Base-by-base conservation (phyloP, 106 monocot species). In the Platanthera zijinensis region DNA sequence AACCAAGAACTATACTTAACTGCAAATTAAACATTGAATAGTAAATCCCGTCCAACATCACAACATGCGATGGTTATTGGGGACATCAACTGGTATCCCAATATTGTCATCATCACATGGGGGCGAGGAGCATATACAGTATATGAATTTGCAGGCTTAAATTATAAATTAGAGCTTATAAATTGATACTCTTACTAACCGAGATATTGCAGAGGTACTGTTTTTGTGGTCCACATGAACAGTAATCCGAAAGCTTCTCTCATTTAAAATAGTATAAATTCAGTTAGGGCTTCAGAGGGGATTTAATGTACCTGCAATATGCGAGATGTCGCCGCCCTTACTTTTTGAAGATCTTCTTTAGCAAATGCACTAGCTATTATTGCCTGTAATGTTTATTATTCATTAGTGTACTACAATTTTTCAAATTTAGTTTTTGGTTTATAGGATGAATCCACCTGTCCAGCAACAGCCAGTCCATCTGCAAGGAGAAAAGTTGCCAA, bases 381-480 rank as follows among this genome's bases (percentile, higher is more conserved):
- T 56, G 96, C 87, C 96, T 96, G 66, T 30, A 66, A 66, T 28
- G 28, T 8, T 66, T 30, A 66, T 66, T 6, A 25, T 25, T 66
- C 10, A 66, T 66, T 30, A 14, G 28, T 17, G 28, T 8, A 14
- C 28, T 28, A 8, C 66, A 11, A 66, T 28, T 66, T 66, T 66
- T 22, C 39, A 39, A 28, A 66, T 30, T 66, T 66, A 6, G 28
- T 22, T 8, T 30, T 17, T 22, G 28, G 28, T 14, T 66, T 66
- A 66, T 69, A n/a, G 63, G 17, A 12, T 73, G 50, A 68, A 57
- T 8, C 52, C 7, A 96, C 96, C 93, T 96, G 96, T 52, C 91
- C 96, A 45, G 96, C 96, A 62, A 96, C 93, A 22, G 96, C 96
- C 30, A 96, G 74, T 73, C 96, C 96, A 85, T 96, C 96, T 11